Evolutionary conservation across 2,329 filamentous ascomycete species (phyloP), one percentile per base, ranked within the genome.

Genomic region (Pseudogymnoascus sp.): DNA sequence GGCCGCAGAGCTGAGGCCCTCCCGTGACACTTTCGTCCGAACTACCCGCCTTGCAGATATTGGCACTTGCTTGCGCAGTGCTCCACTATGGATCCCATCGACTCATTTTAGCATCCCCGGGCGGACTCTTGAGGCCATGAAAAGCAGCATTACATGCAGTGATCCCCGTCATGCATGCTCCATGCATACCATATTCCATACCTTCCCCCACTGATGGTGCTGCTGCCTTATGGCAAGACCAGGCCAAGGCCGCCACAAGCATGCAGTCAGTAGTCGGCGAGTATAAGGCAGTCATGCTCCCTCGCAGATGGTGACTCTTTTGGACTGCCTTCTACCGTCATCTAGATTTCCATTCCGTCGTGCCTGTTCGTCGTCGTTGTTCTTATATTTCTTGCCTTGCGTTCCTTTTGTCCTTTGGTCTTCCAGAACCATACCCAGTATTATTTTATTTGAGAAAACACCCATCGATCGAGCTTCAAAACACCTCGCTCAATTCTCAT

Each of bases 251-350:
- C 26, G 45, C 45, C 26, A 52, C 26, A 14, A n/a, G n/a, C 10
- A 19, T 52, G 45, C 45, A 52, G 45, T 52, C 14, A n/a, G 31
- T 16, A 6, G 26, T 52, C 45, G 45, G 58, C 58, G 37, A 59
- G 33, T 59, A 59, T 59, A 59, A 59, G 58, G 58, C 58, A 59
- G 58, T 59, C 58, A 59, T 38, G 33, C 37, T 59, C 58, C 58
- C 58, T 59, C 58, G 45, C 37, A 39, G 31, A 16, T 39, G 33
- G 58, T 59, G 58, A 59, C 58, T 59, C 58, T 59, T 59, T 38
- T 59, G 33, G 19, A 11, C 23, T 39, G 37, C 31, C 37, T 59
- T 52, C 45, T 52, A 52, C 45, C 58, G 58, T 59, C 37, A 59
- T 39, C 58, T 59, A 37, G 33, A 39, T 59, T 59, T 37, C 37